Evolutionary conservation across 2,329 filamentous ascomycete genomes (phyloP).

Genomic region (Phyllosticta citrichinensis): DNA sequence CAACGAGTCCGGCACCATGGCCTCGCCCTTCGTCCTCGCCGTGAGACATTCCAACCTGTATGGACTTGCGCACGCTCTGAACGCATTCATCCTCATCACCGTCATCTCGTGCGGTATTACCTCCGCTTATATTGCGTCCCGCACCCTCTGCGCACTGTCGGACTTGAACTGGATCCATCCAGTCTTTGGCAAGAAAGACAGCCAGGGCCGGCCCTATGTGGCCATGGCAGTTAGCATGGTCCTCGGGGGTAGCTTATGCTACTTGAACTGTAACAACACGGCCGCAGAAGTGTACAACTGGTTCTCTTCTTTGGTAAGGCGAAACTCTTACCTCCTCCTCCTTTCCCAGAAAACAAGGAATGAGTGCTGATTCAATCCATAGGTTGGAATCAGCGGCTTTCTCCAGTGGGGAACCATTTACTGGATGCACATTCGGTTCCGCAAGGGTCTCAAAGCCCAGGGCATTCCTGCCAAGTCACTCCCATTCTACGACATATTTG

Average conservation of each 20-base stretch:
- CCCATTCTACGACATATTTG: slow-evolving; percentile 9
- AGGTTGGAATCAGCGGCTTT: slow-evolving; percentile 23
- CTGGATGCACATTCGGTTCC: slow-evolving; percentile 23
- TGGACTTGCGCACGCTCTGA: slow-evolving; percentile 28
- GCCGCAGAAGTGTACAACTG: slow-evolving; percentile 36
- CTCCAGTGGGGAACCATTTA: slow-evolving; percentile 25
- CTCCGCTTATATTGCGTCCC: slow-evolving; percentile 15
- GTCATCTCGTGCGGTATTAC: slow-evolving; percentile 19
- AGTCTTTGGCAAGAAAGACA: slow-evolving; percentile 5
- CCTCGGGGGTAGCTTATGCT: slow-evolving; percentile 27
- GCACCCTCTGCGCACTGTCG: slow-evolving; percentile 6
- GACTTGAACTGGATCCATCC: slow-evolving; percentile 10
- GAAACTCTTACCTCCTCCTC: slow-evolving; percentile 40
- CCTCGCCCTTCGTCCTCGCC: slow-evolving; percentile 49
- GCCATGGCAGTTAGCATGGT: slow-evolving; percentile 20
- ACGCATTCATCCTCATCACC: slow-evolving; percentile 14
- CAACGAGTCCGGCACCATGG: slow-evolving; percentile 37
- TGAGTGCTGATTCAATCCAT: slow-evolving; percentile 11
- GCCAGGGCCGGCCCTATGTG: slow-evolving; percentile 13
- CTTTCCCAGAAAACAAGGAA: slow-evolving; percentile 30
- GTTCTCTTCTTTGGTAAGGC: slow-evolving; percentile 43
- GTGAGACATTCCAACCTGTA: slow-evolving; percentile 34
- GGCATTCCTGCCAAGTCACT: slow-evolving; percentile 12
- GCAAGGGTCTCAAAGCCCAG: slow-evolving; percentile 19
- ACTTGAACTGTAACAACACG: slow-evolving; percentile 33